Evolutionary conservation across 75 land plant genomes (phyloP).

Genomic region (Ceratopteris richardii): DNA sequence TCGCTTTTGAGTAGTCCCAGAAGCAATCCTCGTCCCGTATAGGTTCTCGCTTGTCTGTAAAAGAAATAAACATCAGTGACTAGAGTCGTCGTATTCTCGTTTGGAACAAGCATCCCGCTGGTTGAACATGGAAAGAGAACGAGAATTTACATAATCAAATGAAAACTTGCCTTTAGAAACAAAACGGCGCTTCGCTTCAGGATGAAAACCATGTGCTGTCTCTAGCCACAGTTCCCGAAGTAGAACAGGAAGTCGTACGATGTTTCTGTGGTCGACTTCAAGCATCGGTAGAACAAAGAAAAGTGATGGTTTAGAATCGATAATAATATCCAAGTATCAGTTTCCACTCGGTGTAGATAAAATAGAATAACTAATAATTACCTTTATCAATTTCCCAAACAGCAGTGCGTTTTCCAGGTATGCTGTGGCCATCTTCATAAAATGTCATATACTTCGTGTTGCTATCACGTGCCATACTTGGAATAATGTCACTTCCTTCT

Average conservation of each 20-base stretch:
- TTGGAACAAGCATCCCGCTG: too few species aligned
- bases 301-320: too few species aligned
- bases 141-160: too few species aligned
- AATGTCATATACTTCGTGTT: slow-evolving; percentile 81
- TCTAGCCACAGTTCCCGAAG: slow-evolving; percentile 96
- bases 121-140: too few species aligned
- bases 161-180: slow-evolving; percentile 75
- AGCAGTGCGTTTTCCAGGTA: slow-evolving; percentile 89
- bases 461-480: slow-evolving; percentile 72
- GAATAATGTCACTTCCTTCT: slow-evolving; percentile 48
- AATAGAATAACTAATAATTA: slow-evolving; percentile 1
- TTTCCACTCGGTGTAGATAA: neutral
- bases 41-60: slow-evolving; percentile 81
- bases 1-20: slow-evolving; percentile 98
- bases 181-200: slow-evolving; percentile 65
- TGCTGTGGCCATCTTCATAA: slow-evolving; percentile 89
- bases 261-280: slow-evolving; percentile 87
- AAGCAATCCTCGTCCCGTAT: slow-evolving; percentile 94
- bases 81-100: too few species aligned
- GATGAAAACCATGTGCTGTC: slow-evolving; percentile 89
- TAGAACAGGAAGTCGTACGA: slow-evolving; percentile 68
- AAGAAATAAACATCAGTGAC: neutral
- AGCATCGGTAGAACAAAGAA: too few species aligned
- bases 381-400: slow-evolving; percentile 99
- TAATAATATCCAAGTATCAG: neutral